Percentiles rank a stretch among this genome's conserved stretches.
Evolutionary conservation across 2,329 filamentous ascomycete genomes (phyloP).

Genomic region (Cladophialophora bantiana): DNA sequence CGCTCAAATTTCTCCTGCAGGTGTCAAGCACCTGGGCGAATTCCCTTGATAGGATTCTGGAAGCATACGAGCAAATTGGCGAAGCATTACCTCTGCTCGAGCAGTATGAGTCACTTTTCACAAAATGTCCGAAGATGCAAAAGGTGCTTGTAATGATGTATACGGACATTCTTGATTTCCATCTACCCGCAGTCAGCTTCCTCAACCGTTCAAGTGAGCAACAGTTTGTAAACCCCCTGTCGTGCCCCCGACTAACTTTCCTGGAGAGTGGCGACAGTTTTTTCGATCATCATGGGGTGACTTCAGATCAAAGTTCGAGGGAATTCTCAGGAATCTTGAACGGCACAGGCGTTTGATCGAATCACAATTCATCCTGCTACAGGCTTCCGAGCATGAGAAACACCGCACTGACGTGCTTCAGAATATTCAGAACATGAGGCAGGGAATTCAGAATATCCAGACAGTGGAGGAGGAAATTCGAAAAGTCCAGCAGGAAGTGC

Average conservation of each 20-base stretch:
- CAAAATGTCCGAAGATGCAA: constrained; percentile 31
- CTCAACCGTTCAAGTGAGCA: constrained; percentile 38
- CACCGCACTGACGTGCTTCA: constrained; percentile 11
- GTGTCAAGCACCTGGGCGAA: constrained; percentile 25
- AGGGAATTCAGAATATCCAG: neutral
- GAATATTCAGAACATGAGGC: neutral
- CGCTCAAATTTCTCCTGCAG: constrained; percentile 38
- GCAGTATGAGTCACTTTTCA: constrained; percentile 37
- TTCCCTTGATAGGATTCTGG: constrained; percentile 35
- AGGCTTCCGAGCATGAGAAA: constrained; percentile 34
- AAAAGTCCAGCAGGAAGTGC: neutral
- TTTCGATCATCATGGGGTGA: constrained; percentile 42
- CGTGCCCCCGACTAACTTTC: neutral
- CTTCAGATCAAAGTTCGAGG: constrained; percentile 33
- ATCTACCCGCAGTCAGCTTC: constrained; percentile 31
- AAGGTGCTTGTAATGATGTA: constrained; percentile 34
- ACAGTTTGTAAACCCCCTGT: neutral
- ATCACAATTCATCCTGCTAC: constrained; percentile 33
- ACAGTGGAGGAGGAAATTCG: neutral
- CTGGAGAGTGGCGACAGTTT: constrained; percentile 41
- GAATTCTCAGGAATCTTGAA: constrained; percentile 37
- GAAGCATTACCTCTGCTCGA: constrained; percentile 37
- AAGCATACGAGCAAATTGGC: constrained; percentile 40
- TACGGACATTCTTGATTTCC: constrained; percentile 39
- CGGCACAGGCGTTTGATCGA: constrained; percentile 38